phyloP scores from a whole-genome alignment of 202 grass and related monocot genomes.

The Eragrostis tef region DNA sequence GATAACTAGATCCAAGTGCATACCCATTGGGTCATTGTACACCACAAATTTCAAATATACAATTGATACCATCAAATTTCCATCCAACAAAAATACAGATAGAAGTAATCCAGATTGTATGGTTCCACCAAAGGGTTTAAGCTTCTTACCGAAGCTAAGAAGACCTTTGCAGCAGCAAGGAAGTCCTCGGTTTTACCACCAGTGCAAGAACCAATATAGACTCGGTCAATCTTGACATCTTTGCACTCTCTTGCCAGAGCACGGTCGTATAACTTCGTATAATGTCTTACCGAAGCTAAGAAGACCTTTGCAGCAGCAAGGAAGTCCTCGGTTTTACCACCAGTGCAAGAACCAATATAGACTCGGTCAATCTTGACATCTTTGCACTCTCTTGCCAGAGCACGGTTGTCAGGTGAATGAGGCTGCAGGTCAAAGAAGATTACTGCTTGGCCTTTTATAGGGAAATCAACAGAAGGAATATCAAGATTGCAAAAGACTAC shows the following conservation, averaged over 20 bases:
- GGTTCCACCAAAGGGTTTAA: conserved; percentile 43
- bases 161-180: conserved; percentile 85
- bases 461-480: background rate
- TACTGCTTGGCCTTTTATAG: conserved; percentile 17
- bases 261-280: too few relatives aligned
- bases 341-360: conserved; percentile 97
- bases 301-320: conserved; percentile 90
- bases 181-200: conserved; percentile 97
- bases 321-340: conserved; percentile 94
- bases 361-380: conserved; percentile 94
- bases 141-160: conserved; percentile 81
- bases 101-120: conserved; percentile 8
- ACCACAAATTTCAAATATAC: background rate
- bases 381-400: conserved; percentile 94
- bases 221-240: conserved; percentile 91
- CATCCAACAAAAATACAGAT: background rate
- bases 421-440: conserved; percentile 60
- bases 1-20: background rate
- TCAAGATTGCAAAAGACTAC: conserved; percentile 23
- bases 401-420: conserved; percentile 94
- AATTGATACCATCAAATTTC: background rate
- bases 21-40: background rate
- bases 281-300: conserved; percentile 86
- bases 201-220: conserved; percentile 97
- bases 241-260: conserved; percentile 96